phyloP scores from a whole-genome alignment of 208 protist genomes.

The Leishmania mexicana region DNA sequence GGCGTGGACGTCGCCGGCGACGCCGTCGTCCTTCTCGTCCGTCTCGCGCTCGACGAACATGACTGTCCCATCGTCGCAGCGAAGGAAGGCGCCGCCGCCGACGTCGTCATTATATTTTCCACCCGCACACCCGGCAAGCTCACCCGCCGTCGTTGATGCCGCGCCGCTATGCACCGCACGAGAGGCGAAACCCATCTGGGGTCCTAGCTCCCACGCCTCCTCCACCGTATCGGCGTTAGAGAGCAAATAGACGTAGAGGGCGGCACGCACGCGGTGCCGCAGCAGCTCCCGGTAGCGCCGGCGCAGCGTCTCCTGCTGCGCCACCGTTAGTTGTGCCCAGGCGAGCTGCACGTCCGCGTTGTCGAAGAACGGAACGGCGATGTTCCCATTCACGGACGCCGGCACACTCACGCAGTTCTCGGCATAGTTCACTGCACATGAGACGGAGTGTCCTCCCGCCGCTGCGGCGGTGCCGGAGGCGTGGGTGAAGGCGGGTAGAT shows the following conservation, averaged over 20 bases:
- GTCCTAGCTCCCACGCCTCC: constrained; percentile 21
- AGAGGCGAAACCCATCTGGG: constrained; percentile 10
- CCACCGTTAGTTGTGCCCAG: constrained; percentile 11
- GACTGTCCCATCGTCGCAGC: constrained; percentile 20
- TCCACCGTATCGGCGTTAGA: constrained; percentile 8
- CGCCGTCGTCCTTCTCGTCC: neutral
- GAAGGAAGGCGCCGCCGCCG: constrained; percentile 17
- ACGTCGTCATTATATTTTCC: neutral
- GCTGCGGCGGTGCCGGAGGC: neutral
- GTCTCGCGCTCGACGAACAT: constrained; percentile 12
- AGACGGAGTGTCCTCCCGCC: neutral
- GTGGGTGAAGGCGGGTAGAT: neutral
- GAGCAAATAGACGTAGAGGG: constrained; percentile 25
- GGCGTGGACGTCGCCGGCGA: constrained; percentile 9
- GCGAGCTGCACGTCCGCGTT: constrained; percentile 22
- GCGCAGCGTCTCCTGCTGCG: constrained; percentile 23
- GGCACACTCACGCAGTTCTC: neutral
- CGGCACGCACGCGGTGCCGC: constrained; percentile 24
- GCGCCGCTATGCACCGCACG: neutral
- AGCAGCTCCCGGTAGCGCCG: constrained; percentile 28
- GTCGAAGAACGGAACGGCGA: neutral
- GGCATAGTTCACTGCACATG: neutral
- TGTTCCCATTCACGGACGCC: no score
- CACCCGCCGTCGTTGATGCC: neutral
- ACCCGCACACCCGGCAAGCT: neutral